These are phyloP conservation scores for Cicer arietinum DNA, from an alignment of 306 rosid species.

Conservation along the genomic window DNA sequence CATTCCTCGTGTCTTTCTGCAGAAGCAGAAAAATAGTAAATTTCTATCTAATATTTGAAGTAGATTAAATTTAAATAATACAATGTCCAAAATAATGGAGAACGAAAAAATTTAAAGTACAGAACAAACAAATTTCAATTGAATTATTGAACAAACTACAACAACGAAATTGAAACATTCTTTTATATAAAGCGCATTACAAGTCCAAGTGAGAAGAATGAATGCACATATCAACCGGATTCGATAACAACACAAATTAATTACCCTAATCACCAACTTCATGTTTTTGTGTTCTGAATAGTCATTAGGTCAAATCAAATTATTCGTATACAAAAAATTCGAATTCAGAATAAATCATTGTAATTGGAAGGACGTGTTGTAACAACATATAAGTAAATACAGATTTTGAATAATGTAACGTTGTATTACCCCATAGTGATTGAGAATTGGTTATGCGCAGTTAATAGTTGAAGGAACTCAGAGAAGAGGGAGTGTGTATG, in stretches of 20 bases:
- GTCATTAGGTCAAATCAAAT: too few relatives aligned
- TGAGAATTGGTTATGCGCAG: slow-evolving; percentile 17
- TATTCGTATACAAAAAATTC: neutral
- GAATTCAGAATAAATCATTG: neutral
- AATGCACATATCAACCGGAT: neutral
- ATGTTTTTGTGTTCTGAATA: neutral
- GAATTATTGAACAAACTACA: neutral
- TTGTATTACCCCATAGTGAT: slow-evolving; percentile 62
- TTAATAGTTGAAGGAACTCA: neutral
- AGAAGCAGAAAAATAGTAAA: neutral
- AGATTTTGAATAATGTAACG: neutral
- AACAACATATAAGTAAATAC: neutral
- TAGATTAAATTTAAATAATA: neutral
- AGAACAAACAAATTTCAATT: neutral
- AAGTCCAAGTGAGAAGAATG: neutral
- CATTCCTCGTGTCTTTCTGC: slow-evolving; percentile 24
- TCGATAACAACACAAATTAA: neutral
- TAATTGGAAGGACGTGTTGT: neutral
- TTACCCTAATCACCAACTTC: neutral
- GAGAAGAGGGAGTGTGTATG: slow-evolving; percentile 6
- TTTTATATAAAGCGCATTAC: neutral
- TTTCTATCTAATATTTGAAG: neutral
- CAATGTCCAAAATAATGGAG: neutral
- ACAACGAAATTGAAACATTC: neutral
- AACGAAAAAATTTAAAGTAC: neutral